Percentiles rank a stretch among this genome's conserved stretches.
These are phyloP conservation scores for Solanum corneliomulleri DNA, from an alignment of 257 asterid genomes.

Conservation along the genomic window DNA sequence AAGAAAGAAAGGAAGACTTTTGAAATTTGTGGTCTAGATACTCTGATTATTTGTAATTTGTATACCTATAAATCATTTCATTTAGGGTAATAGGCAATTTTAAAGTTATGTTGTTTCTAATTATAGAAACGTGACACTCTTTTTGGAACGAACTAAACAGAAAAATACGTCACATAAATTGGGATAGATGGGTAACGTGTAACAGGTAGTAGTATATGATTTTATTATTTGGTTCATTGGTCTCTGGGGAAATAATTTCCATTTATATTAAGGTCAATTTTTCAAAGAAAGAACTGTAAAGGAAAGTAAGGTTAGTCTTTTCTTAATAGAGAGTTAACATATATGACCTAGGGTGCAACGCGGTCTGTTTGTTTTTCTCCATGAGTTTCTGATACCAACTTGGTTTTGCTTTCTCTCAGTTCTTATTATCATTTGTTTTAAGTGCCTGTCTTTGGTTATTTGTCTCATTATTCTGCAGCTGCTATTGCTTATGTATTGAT, in stretches of 20 bases:
- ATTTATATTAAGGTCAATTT: not conserved
- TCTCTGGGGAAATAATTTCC: not conserved
- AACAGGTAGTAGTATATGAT: not conserved
- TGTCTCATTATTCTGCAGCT: not conserved
- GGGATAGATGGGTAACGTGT: not conserved
- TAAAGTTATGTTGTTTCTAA: not conserved
- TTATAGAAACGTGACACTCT: not conserved
- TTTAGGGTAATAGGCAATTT: not conserved
- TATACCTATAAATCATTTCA: not conserved
- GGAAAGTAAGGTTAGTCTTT: not conserved
- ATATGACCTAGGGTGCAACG: not conserved
- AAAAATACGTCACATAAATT: not conserved
- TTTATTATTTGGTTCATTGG: not conserved
- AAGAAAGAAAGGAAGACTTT: not conserved
- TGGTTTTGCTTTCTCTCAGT: not conserved
- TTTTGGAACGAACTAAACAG: not conserved
- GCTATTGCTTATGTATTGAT: not conserved
- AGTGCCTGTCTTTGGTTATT: not conserved
- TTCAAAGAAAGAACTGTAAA: not conserved
- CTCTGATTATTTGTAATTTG: not conserved
- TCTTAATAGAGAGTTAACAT: not conserved
- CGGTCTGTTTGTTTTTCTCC: not conserved
- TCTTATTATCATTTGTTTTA: not conserved
- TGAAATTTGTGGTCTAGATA: not conserved
- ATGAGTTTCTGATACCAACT: not conserved